Evolutionary conservation across 306 rosid genomes (phyloP).

Genomic region (Cucurbita pepo): DNA sequence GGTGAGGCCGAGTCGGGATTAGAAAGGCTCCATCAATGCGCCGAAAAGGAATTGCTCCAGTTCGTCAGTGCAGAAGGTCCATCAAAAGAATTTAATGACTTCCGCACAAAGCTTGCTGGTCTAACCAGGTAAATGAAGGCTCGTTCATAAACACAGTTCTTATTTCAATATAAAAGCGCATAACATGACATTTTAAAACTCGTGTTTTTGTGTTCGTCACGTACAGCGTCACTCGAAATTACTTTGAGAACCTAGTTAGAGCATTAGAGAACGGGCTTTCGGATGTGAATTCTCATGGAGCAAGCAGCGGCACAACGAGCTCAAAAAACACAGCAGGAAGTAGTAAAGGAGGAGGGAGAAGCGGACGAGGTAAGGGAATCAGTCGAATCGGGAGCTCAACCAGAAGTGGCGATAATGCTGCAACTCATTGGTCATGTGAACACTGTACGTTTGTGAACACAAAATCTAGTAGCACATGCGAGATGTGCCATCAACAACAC

Average conservation of each 20-base stretch:
- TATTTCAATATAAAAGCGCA: background rate
- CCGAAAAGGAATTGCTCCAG: conserved; percentile 55
- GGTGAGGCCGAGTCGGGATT: conserved; percentile 81
- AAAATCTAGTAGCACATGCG: conserved; percentile 17
- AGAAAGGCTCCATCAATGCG: conserved; percentile 76
- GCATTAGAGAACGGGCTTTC: conserved; percentile 42
- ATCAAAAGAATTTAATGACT: conserved; percentile 48
- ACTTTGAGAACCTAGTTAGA: conserved; percentile 38
- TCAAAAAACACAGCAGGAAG: conserved; percentile 25
- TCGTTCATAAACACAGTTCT: background rate
- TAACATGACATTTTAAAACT: background rate
- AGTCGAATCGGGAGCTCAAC: conserved; percentile 18
- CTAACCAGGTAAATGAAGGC: conserved; percentile 36
- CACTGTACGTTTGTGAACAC: conserved; percentile 34
- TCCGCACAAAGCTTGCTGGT: conserved; percentile 67
- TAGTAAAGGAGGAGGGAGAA: conserved; percentile 17
- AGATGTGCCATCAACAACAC: conserved; percentile 28
- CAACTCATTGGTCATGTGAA: conserved; percentile 30
- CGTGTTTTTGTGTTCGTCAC: background rate
- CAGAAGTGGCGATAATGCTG: conserved; percentile 14
- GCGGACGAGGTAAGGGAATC: conserved; percentile 27
- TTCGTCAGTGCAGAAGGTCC: conserved; percentile 46
- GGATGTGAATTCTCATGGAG: conserved; percentile 28
- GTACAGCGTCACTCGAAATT: conserved; percentile 36
- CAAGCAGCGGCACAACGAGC: conserved; percentile 22